Conservation (phyloP, 2,329 filamentous ascomycete species). For the Claviceps maximensis region DNA sequence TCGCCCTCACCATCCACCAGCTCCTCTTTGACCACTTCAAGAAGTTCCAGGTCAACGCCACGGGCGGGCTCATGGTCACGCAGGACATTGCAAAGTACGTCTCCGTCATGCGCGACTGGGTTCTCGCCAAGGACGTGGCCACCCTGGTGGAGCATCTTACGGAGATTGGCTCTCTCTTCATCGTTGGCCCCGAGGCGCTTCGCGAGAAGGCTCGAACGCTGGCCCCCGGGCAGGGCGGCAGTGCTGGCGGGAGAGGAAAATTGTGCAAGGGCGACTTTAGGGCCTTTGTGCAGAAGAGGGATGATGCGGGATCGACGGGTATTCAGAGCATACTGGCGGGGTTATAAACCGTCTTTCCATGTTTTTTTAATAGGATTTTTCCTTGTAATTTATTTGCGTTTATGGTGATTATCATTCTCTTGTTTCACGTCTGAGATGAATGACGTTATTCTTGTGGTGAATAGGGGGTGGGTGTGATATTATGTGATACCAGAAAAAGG, state of each 20-base stretch:
- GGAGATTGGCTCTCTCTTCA: conserved; percentile 91
- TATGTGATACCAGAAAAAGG: no score
- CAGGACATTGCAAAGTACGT: conserved; percentile 95
- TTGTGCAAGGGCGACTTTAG: conserved; percentile 59
- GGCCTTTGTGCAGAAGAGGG: conserved; percentile 71
- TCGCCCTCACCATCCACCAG: conserved; percentile 63
- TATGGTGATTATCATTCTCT: neutral
- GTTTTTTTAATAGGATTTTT: neutral
- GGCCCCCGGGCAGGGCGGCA: conserved; percentile 25
- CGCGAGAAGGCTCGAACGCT: conserved; percentile 55
- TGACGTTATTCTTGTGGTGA: neutral
- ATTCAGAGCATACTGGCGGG: conserved; percentile 71
- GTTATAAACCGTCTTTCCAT: conserved; percentile 22
- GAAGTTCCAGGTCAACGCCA: conserved; percentile 83
- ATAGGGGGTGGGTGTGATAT: no score
- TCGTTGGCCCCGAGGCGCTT: conserved; percentile 72
- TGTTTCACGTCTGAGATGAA: neutral
- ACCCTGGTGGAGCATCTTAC: conserved; percentile 70
- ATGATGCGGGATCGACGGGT: conserved; percentile 68
- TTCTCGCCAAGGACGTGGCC: conserved; percentile 54
- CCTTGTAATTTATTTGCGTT: neutral
- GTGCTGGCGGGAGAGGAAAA: conserved; percentile 32
- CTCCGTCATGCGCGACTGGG: conserved; percentile 72
- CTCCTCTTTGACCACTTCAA: conserved; percentile 89
- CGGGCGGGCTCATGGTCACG: conserved; percentile 85